Evolutionary conservation across 768 basidiomycete species (phyloP).

Genomic region (Exidia glandulosa): DNA sequence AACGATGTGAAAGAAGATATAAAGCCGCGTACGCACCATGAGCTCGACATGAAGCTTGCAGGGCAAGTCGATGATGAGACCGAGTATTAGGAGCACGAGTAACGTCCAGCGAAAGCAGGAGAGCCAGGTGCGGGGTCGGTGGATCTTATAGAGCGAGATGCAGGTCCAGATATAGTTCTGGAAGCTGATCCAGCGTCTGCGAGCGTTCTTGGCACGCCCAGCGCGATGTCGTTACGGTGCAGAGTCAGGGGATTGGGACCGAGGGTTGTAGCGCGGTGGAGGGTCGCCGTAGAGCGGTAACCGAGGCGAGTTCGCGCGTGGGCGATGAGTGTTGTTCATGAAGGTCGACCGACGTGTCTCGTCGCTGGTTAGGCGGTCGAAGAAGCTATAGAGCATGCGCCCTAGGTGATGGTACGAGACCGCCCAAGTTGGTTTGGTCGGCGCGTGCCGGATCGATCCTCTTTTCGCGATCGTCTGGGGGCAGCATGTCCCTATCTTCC

Average conservation of each 20-base stretch:
- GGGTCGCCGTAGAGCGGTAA: background rate
- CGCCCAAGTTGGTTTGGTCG: no score
- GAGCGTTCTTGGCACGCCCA: background rate
- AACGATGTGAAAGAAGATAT: slow-evolving; percentile 69
- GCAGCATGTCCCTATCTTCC: no score
- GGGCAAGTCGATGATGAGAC: slow-evolving; percentile 39
- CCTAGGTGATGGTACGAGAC: background rate
- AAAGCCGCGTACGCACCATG: slow-evolving; percentile 61
- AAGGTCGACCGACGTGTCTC: background rate
- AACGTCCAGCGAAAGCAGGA: background rate
- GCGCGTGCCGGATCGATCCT: background rate
- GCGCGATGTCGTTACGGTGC: background rate
- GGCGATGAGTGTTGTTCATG: background rate
- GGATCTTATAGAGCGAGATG: background rate
- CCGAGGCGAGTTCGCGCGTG: background rate
- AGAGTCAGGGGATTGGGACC: background rate
- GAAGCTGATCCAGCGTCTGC: background rate
- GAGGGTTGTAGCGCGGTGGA: background rate
- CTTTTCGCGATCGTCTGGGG: no score
- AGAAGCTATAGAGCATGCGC: background rate
- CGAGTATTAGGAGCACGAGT: slow-evolving; percentile 31
- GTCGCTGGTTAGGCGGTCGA: background rate
- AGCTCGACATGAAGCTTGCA: slow-evolving; percentile 79
- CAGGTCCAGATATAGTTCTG: background rate
- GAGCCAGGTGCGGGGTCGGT: background rate